Conservation (phyloP, 176 grass and related monocot genomes). For the Eragrostis nindensis region DNA sequence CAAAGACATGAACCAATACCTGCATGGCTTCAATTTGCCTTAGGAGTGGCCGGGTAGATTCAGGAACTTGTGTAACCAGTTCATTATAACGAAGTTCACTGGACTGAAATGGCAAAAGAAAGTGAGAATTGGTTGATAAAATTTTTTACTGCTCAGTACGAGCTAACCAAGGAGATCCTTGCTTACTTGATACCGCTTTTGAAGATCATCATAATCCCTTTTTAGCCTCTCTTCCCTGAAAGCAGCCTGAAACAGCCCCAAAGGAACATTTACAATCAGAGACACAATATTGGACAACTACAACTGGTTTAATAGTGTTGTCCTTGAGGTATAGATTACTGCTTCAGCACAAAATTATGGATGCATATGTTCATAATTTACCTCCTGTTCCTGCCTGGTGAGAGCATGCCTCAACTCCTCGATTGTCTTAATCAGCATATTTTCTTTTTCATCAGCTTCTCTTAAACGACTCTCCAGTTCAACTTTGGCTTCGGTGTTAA, state of each 20-base stretch:
- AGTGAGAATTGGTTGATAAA: not conserved
- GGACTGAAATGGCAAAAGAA: slow-evolving; percentile 52
- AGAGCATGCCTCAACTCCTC: slow-evolving; percentile 94
- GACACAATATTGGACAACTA: not conserved
- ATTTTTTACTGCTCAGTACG: slow-evolving; percentile 27
- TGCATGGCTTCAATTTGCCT: slow-evolving; percentile 99
- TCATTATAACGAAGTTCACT: slow-evolving; percentile 99
- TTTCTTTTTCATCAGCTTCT: slow-evolving; percentile 90
- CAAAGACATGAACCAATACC: slow-evolving; percentile 49
- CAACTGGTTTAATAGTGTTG: not conserved
- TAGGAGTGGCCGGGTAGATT: slow-evolving; percentile 93
- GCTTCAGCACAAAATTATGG: slow-evolving; percentile 24
- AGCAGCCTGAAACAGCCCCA: slow-evolving; percentile 61
- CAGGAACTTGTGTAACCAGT: slow-evolving; percentile 95
- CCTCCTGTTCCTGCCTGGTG: slow-evolving; percentile 98
- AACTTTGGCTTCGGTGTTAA: slow-evolving; percentile 85
- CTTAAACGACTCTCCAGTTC: slow-evolving; percentile 89
- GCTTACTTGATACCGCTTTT: slow-evolving; percentile 95
- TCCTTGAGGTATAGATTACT: not conserved
- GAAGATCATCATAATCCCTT: slow-evolving; percentile 94
- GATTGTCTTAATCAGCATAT: slow-evolving; percentile 90
- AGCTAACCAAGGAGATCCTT: slow-evolving; percentile 25
- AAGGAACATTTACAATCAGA: slow-evolving; percentile 14
- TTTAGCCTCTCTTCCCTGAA: slow-evolving; percentile 95
- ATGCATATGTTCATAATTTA: slow-evolving; percentile 50